These are phyloP conservation scores for Dactylonectria estremocensis DNA, from an alignment of 2,329 filamentous ascomycete genomes.

Conservation along the genomic window DNA sequence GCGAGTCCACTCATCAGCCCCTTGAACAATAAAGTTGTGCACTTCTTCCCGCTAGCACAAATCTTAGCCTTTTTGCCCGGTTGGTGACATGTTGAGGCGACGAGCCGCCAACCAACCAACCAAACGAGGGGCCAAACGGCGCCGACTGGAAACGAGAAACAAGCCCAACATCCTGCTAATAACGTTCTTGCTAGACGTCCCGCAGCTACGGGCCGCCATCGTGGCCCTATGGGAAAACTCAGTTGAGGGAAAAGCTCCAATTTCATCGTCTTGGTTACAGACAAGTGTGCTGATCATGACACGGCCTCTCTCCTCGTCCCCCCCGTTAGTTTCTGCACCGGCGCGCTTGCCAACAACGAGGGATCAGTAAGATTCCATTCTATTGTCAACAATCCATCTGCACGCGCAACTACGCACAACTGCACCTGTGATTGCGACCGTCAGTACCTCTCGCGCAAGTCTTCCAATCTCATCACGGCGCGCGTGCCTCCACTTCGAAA, in stretches of 20 bases:
- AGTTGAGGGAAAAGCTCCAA: neutral
- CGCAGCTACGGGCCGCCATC: conserved; percentile 25
- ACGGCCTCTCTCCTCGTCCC: neutral
- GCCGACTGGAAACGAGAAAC: conserved; percentile 14
- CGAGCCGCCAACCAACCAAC: conserved; percentile 9
- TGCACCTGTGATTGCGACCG: neutral
- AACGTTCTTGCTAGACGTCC: too few relatives aligned
- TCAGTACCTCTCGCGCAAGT: neutral
- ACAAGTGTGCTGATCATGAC: conserved; percentile 1
- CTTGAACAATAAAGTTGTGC: conserved; percentile 30
- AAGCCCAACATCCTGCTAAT: conserved; percentile 10
- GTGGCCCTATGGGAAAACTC: neutral
- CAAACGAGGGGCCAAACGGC: neutral
- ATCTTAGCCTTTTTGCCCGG: neutral
- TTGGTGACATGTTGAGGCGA: neutral
- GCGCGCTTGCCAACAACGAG: neutral
- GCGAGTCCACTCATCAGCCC: conserved; percentile 18
- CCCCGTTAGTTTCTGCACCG: neutral
- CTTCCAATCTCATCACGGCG: neutral
- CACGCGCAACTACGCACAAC: neutral
- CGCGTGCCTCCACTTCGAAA: conserved; percentile 20
- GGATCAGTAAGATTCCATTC: neutral
- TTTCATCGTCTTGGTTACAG: neutral
- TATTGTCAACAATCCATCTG: neutral
- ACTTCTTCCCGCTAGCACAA: conserved; percentile 19